phyloP scores from a whole-genome alignment of 2,329 filamentous ascomycete species.

The Sporothrix mexicana region DNA sequence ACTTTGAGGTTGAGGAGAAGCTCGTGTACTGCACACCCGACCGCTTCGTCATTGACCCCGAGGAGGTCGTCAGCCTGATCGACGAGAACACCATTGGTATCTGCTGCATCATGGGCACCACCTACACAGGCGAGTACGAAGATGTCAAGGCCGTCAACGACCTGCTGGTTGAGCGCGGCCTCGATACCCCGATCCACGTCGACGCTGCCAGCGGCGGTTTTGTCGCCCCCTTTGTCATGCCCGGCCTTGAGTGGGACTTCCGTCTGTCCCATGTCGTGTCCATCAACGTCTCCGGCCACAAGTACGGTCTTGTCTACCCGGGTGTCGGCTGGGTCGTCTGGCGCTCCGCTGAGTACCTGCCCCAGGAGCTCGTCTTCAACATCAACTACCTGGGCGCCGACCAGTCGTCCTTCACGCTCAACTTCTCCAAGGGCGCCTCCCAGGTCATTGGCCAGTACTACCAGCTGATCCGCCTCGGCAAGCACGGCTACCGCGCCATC shows the following conservation, averaged over 20 bases:
- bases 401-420: slow-evolving; percentile 93
- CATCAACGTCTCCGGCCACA: slow-evolving; percentile 95
- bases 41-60: slow-evolving; percentile 68
- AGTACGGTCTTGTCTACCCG: slow-evolving; percentile 77
- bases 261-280: slow-evolving; percentile 84
- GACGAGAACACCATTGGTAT: slow-evolving; percentile 86
- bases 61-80: slow-evolving; percentile 63
- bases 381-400: slow-evolving; percentile 98
- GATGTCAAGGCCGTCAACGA: slow-evolving; percentile 93
- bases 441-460: slow-evolving; percentile 98
- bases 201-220: slow-evolving; percentile 93
- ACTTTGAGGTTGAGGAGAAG: slow-evolving; percentile 93
- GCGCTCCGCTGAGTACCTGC: slow-evolving; percentile 81
- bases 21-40: slow-evolving; percentile 68
- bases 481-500: slow-evolving; percentile 88
- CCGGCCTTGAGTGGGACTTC: slow-evolving; percentile 90
- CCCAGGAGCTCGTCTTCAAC: slow-evolving; percentile 94
- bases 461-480: slow-evolving; percentile 92
- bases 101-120: slow-evolving; percentile 87
- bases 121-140: slow-evolving; percentile 95
- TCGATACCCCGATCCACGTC: slow-evolving; percentile 89
- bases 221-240: slow-evolving; percentile 87
- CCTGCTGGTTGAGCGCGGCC: slow-evolving; percentile 72
- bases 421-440: slow-evolving; percentile 94
- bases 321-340: slow-evolving; percentile 95